phyloP scores from a whole-genome alignment of 305 asterid species.

The Fraxinus velutina region DNA sequence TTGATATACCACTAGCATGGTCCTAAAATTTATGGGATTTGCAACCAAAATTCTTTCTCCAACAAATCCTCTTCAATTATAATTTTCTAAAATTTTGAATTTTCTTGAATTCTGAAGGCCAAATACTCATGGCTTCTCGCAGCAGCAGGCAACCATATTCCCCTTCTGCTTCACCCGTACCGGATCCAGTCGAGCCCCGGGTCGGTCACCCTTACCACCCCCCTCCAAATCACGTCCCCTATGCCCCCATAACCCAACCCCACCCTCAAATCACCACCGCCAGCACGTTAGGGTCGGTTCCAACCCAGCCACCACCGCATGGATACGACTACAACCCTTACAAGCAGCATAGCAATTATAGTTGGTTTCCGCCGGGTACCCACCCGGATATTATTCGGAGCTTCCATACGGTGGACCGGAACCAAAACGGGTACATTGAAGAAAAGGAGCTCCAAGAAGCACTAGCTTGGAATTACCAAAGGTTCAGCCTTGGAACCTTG shows the following conservation, averaged over 20 bases:
- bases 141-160: constrained; percentile 37
- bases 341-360: constrained; percentile 28
- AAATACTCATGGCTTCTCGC: constrained; percentile 27
- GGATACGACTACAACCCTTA: constrained; percentile 32
- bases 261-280: constrained; percentile 16
- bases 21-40: too few species aligned
- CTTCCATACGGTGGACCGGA: constrained; percentile 77
- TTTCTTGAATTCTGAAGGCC: background rate
- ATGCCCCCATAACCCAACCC: constrained; percentile 28
- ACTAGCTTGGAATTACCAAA: constrained; percentile 50
- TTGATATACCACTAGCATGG: too few species aligned
- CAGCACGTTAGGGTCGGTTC: constrained; percentile 37
- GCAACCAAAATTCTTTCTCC: too few species aligned
- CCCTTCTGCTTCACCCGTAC: constrained; percentile 78
- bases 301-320: constrained; percentile 25
- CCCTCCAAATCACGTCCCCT: constrained; percentile 23
- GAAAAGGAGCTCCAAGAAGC: constrained; percentile 72
- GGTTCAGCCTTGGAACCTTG: constrained; percentile 56
- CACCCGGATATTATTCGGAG: constrained; percentile 71
- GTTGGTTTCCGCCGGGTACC: constrained; percentile 66
- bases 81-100: background rate
- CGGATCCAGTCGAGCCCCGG: constrained; percentile 34
- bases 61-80: background rate
- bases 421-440: constrained; percentile 69
- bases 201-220: constrained; percentile 41